phyloP scores from a whole-genome alignment of 129 eudicot genomes.

The Glebionis coronaria region DNA sequence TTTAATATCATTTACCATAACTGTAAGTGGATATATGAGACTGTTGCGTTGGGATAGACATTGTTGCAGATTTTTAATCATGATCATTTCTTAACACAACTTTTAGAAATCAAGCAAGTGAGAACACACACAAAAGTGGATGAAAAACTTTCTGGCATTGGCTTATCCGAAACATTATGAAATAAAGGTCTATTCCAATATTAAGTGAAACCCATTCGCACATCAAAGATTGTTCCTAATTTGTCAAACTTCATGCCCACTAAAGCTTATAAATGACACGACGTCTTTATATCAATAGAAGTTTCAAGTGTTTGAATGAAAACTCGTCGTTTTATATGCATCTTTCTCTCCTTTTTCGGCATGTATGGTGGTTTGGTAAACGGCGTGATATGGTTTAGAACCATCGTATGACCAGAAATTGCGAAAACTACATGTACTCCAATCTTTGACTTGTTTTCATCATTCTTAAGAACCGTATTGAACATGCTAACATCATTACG shows the following conservation, averaged over 20 bases:
- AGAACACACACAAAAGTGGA: not conserved
- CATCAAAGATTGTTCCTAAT: not conserved
- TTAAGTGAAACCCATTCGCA: not conserved
- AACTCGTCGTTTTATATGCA: conserved; percentile 1
- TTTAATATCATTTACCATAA: no score
- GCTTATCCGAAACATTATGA: not conserved
- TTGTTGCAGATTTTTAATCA: not conserved
- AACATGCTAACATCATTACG: no score
- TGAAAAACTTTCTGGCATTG: not conserved
- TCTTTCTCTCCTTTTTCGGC: not conserved
- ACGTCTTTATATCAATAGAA: no score
- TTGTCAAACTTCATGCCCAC: conserved; percentile 5
- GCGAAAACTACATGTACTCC: not conserved
- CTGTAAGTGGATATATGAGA: no score
- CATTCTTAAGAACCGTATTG: no score
- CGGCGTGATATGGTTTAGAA: not conserved
- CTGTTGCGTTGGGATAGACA: not conserved
- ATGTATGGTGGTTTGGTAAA: conserved; percentile 1
- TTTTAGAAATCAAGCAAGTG: not conserved
- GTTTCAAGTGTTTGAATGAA: not conserved
- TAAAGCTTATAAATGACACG: not conserved
- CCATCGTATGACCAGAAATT: not conserved
- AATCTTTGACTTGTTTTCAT: not conserved
- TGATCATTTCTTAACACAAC: not conserved
- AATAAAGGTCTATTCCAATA: not conserved